Conservation (phyloP, 2,329 filamentous ascomycete genomes). For the Xylaria sp. region DNA sequence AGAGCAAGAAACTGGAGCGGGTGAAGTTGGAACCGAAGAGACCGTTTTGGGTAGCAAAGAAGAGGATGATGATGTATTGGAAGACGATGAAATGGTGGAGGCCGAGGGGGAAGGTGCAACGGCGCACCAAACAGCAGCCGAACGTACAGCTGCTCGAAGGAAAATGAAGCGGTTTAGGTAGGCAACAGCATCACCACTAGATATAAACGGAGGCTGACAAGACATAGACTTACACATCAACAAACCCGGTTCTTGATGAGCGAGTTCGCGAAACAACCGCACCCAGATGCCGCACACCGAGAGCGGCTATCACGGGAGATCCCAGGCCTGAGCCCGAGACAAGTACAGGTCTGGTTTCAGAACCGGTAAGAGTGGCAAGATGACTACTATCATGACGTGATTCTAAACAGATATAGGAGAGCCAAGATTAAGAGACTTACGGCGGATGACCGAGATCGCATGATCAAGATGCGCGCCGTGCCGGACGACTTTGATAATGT, state of each 20-base stretch:
- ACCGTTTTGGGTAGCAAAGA: slow-evolving; percentile 47
- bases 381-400: slow-evolving; percentile 19
- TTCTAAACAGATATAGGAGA: slow-evolving; percentile 49
- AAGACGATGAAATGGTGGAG: slow-evolving; percentile 60
- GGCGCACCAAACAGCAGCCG: slow-evolving; percentile 43
- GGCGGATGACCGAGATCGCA: slow-evolving; percentile 69
- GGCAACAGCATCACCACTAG: slow-evolving; percentile 17
- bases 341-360: slow-evolving; percentile 98
- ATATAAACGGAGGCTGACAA: slow-evolving; percentile 39
- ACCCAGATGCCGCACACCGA: slow-evolving; percentile 88
- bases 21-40: slow-evolving; percentile 43
- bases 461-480: slow-evolving; percentile 73
- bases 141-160: slow-evolving; percentile 55
- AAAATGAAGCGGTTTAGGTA: slow-evolving; percentile 84
- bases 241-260: slow-evolving; percentile 98
- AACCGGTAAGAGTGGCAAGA: slow-evolving; percentile 70
- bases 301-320: slow-evolving; percentile 88
- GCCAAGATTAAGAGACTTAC: slow-evolving; percentile 73
- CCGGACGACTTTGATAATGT: slow-evolving; percentile 73
- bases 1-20: slow-evolving; percentile 37
- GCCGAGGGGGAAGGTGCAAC: slow-evolving; percentile 44
- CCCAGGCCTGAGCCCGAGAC: slow-evolving; percentile 84
- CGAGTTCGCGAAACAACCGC: slow-evolving; percentile 92
- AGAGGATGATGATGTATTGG: slow-evolving; percentile 54
- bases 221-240: slow-evolving; percentile 80